Base-by-base conservation (phyloP, 768 basidiomycete genomes). In the Hypholoma sublateritium region DNA sequence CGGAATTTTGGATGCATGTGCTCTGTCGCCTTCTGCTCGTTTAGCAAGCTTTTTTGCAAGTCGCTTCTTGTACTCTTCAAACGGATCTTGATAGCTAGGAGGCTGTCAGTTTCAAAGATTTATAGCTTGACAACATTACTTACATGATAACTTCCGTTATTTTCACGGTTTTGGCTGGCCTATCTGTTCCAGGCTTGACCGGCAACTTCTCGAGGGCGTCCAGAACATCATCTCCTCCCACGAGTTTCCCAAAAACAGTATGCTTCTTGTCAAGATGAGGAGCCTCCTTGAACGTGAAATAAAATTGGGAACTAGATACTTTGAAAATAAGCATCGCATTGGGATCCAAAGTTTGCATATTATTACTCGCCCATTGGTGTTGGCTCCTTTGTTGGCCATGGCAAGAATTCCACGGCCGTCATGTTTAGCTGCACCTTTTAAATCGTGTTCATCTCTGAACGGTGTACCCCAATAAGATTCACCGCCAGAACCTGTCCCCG, bases 211-310 rank as follows among this genome's bases (percentile, higher is more conserved):
- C 97, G 24, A 99, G 74, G 5, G 88, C 83, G 65, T 91, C 83
- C 1, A 98, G 76, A 6, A 96, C 86, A 25, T 95, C 92, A 68
- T 96, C 92, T 17, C 96, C 97, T 8, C 97, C 97, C 2, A 99
- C 95, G 13, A 98, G 80, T 63, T 96, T 95, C 2, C 97, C 97
- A 66, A 98, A 99, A 2, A 98, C 97, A 0, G 95, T 95, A 66
- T 95, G 94, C 66, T 95, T 95, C 58, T 86, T 89, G 71, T 98
- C 91, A 19, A 99, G 83, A 69, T 98, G 85, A 0, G 91, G 81
- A 6, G 93, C 82, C 1, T 87, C 73, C 51, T 80, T 83, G 79
- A 98, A 98, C 0, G 96, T 95, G 44, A 98, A 67, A 70, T 93
- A 98, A 73, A 93, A 99, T 67, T 98, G 96, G 2, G 93, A 93